A percentile compares a stretch with the other conserved stretches of the same genome.
Evolutionary conservation across 1,284 basidiomycete species (phyloP).

Genomic region (Pterulicium gracile): DNA sequence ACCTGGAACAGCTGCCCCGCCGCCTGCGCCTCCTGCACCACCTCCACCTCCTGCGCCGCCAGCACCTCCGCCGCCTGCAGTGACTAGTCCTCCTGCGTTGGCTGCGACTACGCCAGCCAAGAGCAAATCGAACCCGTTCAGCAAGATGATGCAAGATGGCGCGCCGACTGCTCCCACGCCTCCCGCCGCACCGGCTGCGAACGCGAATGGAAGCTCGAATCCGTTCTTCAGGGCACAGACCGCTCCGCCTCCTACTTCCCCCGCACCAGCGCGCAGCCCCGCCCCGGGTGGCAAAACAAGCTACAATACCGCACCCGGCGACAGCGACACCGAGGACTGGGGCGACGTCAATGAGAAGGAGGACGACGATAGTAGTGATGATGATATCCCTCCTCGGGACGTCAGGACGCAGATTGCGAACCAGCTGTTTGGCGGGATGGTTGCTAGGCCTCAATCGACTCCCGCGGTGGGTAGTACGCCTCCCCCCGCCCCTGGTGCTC

Average conservation of each 20-base stretch:
- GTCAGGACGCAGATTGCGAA: slow-evolving; percentile 67
- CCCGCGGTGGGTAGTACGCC: slow-evolving; percentile 23
- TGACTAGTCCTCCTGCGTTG: slow-evolving; percentile 25
- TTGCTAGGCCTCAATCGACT: slow-evolving; percentile 37
- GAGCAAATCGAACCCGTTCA: slow-evolving; percentile 58
- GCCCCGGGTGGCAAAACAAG: slow-evolving; percentile 40
- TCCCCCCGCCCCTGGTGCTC: slow-evolving; percentile 18
- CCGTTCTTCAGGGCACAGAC: slow-evolving; percentile 48
- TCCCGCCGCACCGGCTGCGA: slow-evolving; percentile 19
- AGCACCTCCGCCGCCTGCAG: slow-evolving; percentile 21
- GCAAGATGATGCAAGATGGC: slow-evolving; percentile 42
- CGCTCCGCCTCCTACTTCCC: slow-evolving; percentile 19
- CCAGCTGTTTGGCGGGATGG: slow-evolving; percentile 64
- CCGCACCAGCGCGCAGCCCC: slow-evolving; percentile 27
- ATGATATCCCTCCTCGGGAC: slow-evolving; percentile 59
- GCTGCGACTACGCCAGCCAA: slow-evolving; percentile 26
- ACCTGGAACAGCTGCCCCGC: slow-evolving; percentile 15
- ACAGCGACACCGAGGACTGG: slow-evolving; percentile 75
- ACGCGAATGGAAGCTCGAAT: slow-evolving; percentile 36
- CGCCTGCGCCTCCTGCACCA: slow-evolving; percentile 14
- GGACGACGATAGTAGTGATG: slow-evolving; percentile 67
- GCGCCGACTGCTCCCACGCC: slow-evolving; percentile 20
- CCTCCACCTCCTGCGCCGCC: slow-evolving; percentile 18
- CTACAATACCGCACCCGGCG: slow-evolving; percentile 53
- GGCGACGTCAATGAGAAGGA: slow-evolving; percentile 72